Evolutionary conservation across 2,329 filamentous ascomycete genomes (phyloP).

Genomic region (Phyllosticta capitalensis): DNA sequence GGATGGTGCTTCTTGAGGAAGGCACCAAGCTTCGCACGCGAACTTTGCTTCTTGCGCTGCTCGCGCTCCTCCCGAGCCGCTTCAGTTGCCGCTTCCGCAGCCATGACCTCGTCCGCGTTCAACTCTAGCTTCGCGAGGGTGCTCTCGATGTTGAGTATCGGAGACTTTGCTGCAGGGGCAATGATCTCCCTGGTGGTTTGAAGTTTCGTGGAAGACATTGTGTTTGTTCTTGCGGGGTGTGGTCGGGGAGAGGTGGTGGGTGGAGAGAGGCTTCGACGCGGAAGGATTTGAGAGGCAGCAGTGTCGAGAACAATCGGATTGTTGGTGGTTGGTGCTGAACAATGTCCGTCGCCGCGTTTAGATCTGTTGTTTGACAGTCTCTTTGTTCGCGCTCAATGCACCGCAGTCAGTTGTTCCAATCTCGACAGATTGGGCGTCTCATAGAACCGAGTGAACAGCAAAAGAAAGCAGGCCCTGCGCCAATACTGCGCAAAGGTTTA

Average conservation of each 20-base stretch:
- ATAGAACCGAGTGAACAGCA: no score
- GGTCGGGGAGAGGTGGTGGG: not conserved
- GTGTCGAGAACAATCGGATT: not conserved
- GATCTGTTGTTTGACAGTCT: not conserved
- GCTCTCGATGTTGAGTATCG: no score
- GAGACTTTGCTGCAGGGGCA: no score
- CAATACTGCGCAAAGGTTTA: no score
- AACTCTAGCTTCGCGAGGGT: no score
- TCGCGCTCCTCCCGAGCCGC: not conserved
- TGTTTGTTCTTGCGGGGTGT: no score
- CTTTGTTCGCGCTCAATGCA: not conserved
- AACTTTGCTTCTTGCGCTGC: not conserved
- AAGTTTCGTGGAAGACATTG: no score
- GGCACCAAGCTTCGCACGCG: not conserved
- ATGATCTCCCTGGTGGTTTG: no score
- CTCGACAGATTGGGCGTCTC: no score
- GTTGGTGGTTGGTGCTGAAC: not conserved
- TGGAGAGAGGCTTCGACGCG: not conserved
- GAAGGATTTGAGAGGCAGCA: not conserved
- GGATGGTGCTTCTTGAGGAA: not conserved
- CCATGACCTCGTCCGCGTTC: not conserved
- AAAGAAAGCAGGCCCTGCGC: no score
- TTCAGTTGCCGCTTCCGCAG: not conserved
- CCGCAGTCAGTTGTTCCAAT: no score
- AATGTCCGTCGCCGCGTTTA: not conserved